Base-by-base conservation (phyloP, 768 basidiomycete genomes). In the Leccinum fibrillosum region DNA sequence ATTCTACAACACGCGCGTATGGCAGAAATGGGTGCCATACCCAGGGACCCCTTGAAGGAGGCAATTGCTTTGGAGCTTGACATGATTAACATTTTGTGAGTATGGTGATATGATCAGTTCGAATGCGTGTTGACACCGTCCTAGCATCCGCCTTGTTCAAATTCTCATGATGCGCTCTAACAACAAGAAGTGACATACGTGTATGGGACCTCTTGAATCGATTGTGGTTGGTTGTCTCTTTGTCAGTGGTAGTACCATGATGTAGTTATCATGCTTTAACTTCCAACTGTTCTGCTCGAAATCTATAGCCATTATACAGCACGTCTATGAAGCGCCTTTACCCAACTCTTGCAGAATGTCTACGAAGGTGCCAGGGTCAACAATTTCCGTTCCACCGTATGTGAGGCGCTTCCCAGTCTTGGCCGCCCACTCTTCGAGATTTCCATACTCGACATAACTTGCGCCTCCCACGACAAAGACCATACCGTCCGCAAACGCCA, bases 391-490 rank as follows among this genome's bases (percentile, higher is more conserved):
- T 19, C 92, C 92, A 17, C 97, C 97, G 71, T 99, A 99, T 35
- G 92, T 90, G 48, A 98, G 85, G 61, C 84, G 79, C 74, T 93
- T 92, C 13, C 91, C 92, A 5, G 86, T 84, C 74, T 85, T 86
- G 53, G 73, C 76, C 4, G 92, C 91, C 94, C 95, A 97, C 73
- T 98, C 96, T 72, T 90, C 86, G 58, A 99, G 74, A 71, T 98
- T 98, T 5, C 94, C 94, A 64, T 95, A 98, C 75, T 99, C 97
- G 53, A 98, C 94, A 67, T 98, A 96, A 15, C 94, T 90, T 4
- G 94, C 97, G 1, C 97, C 97, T 8, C 97, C 97, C 3, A 99
- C 95, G 30, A 98, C 78, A 64, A 99, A 99, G 3, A 99, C 89
- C 67, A 92, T 84, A 13, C 91, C 88, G 60, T 98, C 96, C 3